These are phyloP conservation scores for Rugonectria rugulosa DNA, from an alignment of 2,329 filamentous ascomycete genomes.

Conservation along the genomic window DNA sequence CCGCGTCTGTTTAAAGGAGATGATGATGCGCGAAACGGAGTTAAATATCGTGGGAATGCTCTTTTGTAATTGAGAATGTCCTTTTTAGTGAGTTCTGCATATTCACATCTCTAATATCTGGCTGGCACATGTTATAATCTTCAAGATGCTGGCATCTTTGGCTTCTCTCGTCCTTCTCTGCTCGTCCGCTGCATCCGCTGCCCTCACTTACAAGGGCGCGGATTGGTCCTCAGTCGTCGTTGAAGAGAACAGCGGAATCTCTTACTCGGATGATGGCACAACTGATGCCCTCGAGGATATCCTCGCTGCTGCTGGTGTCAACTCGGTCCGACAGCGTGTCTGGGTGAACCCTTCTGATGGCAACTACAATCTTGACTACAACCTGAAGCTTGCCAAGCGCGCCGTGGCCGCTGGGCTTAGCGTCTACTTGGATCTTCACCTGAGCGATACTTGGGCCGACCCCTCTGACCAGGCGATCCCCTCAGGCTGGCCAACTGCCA, in stretches of 20 bases:
- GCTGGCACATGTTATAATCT: background rate
- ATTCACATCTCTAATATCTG: background rate
- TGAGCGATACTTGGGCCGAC: conserved; percentile 76
- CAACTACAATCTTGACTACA: conserved; percentile 74
- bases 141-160: conserved; percentile 26
- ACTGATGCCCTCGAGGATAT: conserved; percentile 68
- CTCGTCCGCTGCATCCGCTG: conserved; percentile 43
- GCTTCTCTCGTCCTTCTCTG: conserved; percentile 22
- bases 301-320: conserved; percentile 67
- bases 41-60: background rate
- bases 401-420: conserved; percentile 68
- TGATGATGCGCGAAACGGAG: background rate
- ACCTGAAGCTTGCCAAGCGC: conserved; percentile 70
- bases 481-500: conserved; percentile 67
- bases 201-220: conserved; percentile 69
- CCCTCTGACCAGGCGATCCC: conserved; percentile 69
- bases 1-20: background rate
- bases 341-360: conserved; percentile 74
- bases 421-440: conserved; percentile 70
- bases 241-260: conserved; percentile 67
- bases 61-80: background rate
- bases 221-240: conserved; percentile 75
- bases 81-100: too few relatives aligned
- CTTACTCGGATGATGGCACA: conserved; percentile 66
- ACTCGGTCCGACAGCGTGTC: conserved; percentile 73